Evolutionary conservation across 2,329 filamentous ascomycete genomes (phyloP), one percentile per base, ranked within the genome.

Genomic region (Aureobasidium sp.): DNA sequence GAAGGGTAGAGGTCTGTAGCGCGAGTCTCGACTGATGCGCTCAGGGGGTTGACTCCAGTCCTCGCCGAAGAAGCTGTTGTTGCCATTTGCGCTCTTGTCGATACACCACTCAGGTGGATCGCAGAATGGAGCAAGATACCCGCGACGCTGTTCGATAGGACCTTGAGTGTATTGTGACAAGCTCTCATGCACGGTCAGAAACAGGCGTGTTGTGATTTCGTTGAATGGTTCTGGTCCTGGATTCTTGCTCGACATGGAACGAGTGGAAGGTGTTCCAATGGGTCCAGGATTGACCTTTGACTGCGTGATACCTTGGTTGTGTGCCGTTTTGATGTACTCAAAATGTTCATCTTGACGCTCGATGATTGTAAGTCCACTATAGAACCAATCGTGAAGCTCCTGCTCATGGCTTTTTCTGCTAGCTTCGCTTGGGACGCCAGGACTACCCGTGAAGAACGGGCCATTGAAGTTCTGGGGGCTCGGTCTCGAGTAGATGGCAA

Each of bases 151-250:
- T 27, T 71, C 62, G 41, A 65, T n/a, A 34, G 70, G 65, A 61
- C 70, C 76, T 39, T 73, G 67, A 13, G 71, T 68, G 62, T 80
- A 79, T 32, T 72, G 71, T 8, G 70, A 69, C 1, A 79, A 69
- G 36, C 72, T 77, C 64, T 79, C 76, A 54, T 75, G 73, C 11
- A 78, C 64, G 2, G 75, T 72, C 7, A 78, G 70, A 58, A 78
- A 73, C 4, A 75, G 61, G 39, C 70, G 71, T 21, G 72, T 76
- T 25, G 59, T 62, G 30, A 29, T 45, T 34, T 61, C 51, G 32
- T 63, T 58, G 59, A 61, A 61, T 5, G 29, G 32, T 7, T 39
- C 45, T 5, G 29, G 7, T 16, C 49, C 37, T 25, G 10, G 37
- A 13, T 48, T 45, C 39, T 41, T 41, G 27, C 16, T 29, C 8